Percentiles rank a stretch among this genome's conserved stretches.
Conservation (phyloP, 352 stramenopile species). For the Phytophthora macrochlamydospora region DNA sequence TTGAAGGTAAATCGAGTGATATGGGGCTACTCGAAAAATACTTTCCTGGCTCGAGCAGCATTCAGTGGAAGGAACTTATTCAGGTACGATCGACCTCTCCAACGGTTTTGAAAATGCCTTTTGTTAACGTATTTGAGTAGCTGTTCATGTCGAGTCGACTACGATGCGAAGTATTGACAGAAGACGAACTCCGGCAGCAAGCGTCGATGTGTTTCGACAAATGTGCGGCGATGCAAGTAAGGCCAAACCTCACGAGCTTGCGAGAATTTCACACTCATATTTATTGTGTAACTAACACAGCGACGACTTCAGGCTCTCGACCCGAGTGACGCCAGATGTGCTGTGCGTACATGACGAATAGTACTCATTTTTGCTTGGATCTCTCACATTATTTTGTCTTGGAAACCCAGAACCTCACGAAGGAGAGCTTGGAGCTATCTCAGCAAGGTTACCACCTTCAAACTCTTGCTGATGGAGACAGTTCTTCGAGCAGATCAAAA, state of each 20-base stretch:
- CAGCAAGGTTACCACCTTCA: slow-evolving; percentile 63
- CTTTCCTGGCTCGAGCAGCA: slow-evolving; percentile 15
- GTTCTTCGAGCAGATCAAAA: slow-evolving; percentile 13
- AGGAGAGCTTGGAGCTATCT: slow-evolving; percentile 48
- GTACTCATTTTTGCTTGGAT: neutral
- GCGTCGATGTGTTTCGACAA: slow-evolving; percentile 41
- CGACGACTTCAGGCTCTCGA: slow-evolving; percentile 26
- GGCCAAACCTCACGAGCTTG: neutral
- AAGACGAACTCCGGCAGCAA: slow-evolving; percentile 30
- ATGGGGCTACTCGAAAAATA: slow-evolving; percentile 12
- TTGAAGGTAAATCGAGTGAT: slow-evolving; percentile 17
- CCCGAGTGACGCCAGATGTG: slow-evolving; percentile 16
- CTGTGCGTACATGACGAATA: slow-evolving; percentile 9
- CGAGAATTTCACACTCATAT: too few relatives aligned
- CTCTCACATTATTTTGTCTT: neutral
- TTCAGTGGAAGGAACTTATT: slow-evolving; percentile 29
- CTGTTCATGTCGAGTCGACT: slow-evolving; percentile 23
- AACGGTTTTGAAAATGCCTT: too few relatives aligned
- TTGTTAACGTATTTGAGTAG: too few relatives aligned
- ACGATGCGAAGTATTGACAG: slow-evolving; percentile 31
- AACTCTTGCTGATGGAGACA: slow-evolving; percentile 36
- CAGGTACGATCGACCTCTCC: slow-evolving; percentile 9
- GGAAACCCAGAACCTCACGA: slow-evolving; percentile 31
- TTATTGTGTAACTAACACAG: slow-evolving; percentile 1
- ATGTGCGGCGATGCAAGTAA: slow-evolving; percentile 40